Evolutionary conservation across 768 basidiomycete genomes (phyloP).

Genomic region (Suillus alpinus): DNA sequence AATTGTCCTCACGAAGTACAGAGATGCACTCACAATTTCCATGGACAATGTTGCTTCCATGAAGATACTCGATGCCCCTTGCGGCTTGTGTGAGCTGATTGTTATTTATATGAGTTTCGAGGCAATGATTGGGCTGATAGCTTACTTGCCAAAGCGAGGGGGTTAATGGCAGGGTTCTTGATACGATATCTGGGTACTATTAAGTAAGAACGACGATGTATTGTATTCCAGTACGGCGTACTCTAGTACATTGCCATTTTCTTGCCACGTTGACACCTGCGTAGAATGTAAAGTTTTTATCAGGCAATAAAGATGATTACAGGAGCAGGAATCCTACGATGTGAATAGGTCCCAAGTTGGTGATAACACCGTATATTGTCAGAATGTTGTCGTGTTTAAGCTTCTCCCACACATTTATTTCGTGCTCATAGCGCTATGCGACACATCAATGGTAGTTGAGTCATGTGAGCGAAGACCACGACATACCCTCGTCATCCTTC

Average conservation of each 20-base stretch:
- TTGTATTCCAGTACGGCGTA: conserved; percentile 21
- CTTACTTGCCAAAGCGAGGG: conserved; percentile 40
- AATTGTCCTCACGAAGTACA: background rate
- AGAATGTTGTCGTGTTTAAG: conserved; percentile 45
- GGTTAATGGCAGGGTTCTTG: conserved; percentile 35
- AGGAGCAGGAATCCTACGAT: conserved; percentile 33
- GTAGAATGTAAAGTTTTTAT: background rate
- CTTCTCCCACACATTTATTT: conserved; percentile 52
- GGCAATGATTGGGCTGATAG: background rate
- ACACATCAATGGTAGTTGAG: background rate
- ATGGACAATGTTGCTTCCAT: conserved; percentile 49
- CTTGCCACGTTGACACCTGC: conserved; percentile 64
- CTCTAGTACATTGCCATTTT: conserved; percentile 55
- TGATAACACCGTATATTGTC: conserved; percentile 55
- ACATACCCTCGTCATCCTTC: conserved; percentile 36
- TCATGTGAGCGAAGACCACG: background rate
- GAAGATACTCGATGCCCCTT: conserved; percentile 56
- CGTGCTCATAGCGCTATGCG: conserved; percentile 52
- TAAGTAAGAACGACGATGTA: background rate
- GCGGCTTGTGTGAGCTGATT: conserved; percentile 51
- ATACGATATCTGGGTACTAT: conserved; percentile 38
- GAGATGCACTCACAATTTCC: conserved; percentile 51
- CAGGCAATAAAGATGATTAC: background rate
- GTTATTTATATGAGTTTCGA: background rate
- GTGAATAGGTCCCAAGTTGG: conserved; percentile 50